Conservation (phyloP, 441 rosid species). For the Croton laevigatus region DNA sequence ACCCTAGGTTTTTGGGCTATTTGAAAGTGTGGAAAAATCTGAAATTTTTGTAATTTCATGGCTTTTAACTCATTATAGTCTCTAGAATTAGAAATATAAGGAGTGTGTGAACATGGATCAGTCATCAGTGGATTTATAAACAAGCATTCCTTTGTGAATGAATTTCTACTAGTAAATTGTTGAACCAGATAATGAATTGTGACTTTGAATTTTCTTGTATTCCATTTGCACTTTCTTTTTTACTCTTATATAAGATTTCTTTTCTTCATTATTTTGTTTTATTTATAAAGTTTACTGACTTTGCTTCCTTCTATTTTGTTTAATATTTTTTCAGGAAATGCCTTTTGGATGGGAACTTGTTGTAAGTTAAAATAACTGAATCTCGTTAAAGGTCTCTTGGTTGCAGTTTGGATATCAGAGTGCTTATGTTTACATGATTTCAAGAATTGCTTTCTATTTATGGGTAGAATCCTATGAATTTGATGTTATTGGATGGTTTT, state of each 20-base stretch:
- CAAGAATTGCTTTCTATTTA: background rate
- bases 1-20: background rate
- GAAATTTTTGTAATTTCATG: background rate
- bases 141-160: background rate
- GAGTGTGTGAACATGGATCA: background rate
- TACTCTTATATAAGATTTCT: background rate
- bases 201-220: background rate
- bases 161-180: background rate
- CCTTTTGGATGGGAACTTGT: constrained; percentile 79
- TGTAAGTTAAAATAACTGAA: constrained; percentile 51
- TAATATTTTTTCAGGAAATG: constrained; percentile 53
- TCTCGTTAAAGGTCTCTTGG: background rate
- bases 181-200: background rate
- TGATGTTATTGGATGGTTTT: background rate
- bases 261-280: too few relatives aligned
- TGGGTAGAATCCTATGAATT: background rate
- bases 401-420: background rate
- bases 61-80: background rate
- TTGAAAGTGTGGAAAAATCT: background rate
- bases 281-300: constrained; percentile 15
- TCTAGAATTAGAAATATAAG: background rate
- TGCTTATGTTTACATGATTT: background rate
- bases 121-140: background rate
- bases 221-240: background rate
- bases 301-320: background rate